These are phyloP conservation scores for Helenozyma baotianmanensis DNA, from an alignment of 805 yeast genomes.

Conservation along the genomic window DNA sequence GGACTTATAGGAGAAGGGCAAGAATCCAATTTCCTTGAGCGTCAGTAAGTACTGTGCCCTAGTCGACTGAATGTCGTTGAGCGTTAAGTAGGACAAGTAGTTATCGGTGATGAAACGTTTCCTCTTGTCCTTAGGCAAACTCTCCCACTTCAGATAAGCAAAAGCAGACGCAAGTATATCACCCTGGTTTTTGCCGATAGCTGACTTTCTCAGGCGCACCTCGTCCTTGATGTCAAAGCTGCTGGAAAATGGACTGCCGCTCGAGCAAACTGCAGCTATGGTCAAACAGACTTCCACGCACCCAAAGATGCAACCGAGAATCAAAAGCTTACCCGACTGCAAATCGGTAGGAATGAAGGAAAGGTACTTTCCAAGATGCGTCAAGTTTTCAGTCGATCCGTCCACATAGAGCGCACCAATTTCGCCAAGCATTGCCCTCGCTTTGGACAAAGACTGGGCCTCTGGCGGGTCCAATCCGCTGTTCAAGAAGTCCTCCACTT, in stretches of 20 bases:
- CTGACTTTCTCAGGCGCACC: slow-evolving; percentile 42
- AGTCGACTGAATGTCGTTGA: slow-evolving; percentile 70
- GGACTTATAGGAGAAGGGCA: slow-evolving; percentile 49
- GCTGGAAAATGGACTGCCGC: slow-evolving; percentile 69
- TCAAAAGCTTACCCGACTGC: slow-evolving; percentile 75
- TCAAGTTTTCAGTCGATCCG: slow-evolving; percentile 39
- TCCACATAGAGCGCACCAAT: slow-evolving; percentile 61
- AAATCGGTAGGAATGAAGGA: slow-evolving; percentile 85
- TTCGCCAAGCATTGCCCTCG: slow-evolving; percentile 51
- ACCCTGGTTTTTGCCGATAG: slow-evolving; percentile 51
- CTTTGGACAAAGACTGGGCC: slow-evolving; percentile 43
- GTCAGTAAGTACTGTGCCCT: slow-evolving; percentile 64
- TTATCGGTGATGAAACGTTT: slow-evolving; percentile 51
- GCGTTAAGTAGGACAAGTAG: slow-evolving; percentile 54
- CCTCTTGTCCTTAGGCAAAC: slow-evolving; percentile 13
- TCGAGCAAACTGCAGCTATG: slow-evolving; percentile 69
- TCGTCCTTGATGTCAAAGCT: slow-evolving; percentile 61
- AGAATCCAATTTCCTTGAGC: slow-evolving; percentile 74
- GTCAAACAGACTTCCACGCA: slow-evolving; percentile 75
- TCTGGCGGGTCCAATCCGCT: slow-evolving; percentile 83
- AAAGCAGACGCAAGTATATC: slow-evolving; percentile 67
- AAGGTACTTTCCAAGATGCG: slow-evolving; percentile 75
- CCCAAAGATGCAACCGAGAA: slow-evolving; percentile 78
- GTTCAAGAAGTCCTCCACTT: slow-evolving; percentile 65
- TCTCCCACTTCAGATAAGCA: slow-evolving; percentile 52